Percentiles rank a stretch among this genome's conserved stretches.
Conservation (phyloP, 306 rosid species). For the Astragalus membranaceus region DNA sequence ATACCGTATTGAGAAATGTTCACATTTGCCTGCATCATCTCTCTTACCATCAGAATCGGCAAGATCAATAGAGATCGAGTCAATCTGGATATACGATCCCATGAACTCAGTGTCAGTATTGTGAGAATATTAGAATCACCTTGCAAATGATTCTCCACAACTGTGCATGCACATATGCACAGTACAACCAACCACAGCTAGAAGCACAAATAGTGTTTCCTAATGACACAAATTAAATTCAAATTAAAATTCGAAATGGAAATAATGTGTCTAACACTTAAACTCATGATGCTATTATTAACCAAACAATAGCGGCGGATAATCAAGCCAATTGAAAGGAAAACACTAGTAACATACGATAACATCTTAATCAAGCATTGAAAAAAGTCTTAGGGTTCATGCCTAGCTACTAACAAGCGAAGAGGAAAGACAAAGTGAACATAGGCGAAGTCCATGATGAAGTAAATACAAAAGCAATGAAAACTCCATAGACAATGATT, state of each 20-base stretch:
- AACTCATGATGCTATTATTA: conserved; percentile 22
- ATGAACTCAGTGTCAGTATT: conserved; percentile 37
- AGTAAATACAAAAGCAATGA: background rate
- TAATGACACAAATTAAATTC: conserved; percentile 14
- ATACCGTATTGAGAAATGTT: conserved; percentile 92
- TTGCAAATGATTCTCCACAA: conserved; percentile 28
- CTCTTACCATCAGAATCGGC: conserved; percentile 38
- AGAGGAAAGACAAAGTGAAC: conserved; percentile 8
- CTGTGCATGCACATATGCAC: conserved; percentile 33
- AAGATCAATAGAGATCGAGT: conserved; percentile 83
- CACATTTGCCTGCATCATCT: conserved; percentile 58
- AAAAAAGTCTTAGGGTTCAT: conserved; percentile 40
- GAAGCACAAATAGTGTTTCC: conserved; percentile 23
- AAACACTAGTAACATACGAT: conserved; percentile 2
- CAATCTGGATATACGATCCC: conserved; percentile 64
- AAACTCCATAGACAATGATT: conserved; percentile 12
- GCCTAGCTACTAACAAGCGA: conserved; percentile 20
- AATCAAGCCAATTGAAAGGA: background rate
- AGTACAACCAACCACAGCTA: conserved; percentile 24
- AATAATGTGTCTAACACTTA: background rate
- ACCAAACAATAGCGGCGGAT: background rate
- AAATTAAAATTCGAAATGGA: conserved; percentile 13
- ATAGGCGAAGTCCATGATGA: background rate
- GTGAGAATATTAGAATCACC: conserved; percentile 29
- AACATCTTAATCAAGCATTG: conserved; percentile 27